A percentile compares a stretch with the other conserved stretches of the same genome.
Conservation (phyloP, 768 basidiomycete genomes). For the Mycena polygramma region DNA sequence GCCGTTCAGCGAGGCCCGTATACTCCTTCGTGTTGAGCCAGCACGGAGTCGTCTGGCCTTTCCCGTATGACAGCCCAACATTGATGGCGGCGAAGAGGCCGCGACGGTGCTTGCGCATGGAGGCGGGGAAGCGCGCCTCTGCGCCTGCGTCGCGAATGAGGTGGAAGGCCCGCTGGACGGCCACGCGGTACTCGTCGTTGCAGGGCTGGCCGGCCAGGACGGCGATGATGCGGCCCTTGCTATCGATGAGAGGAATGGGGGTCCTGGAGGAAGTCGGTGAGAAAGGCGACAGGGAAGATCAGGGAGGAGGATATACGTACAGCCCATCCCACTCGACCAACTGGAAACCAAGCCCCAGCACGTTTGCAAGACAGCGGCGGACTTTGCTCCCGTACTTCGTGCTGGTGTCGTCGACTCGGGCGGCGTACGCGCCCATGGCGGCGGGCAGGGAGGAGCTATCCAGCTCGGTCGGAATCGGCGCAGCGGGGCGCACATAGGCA, state of each 20-base stretch:
- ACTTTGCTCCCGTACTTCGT: slow-evolving; percentile 12
- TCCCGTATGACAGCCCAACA: slow-evolving; percentile 38
- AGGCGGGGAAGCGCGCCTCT: neutral
- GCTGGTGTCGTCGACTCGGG: neutral
- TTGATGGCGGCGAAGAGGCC: slow-evolving; percentile 16
- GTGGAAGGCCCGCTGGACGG: neutral
- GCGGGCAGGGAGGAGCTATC: slow-evolving; percentile 9
- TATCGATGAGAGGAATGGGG: neutral
- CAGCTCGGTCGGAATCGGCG: neutral
- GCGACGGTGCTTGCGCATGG: slow-evolving; percentile 5
- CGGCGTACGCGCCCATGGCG: neutral
- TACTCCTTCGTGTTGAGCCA: slow-evolving; percentile 18
- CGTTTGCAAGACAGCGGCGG: slow-evolving; percentile 3
- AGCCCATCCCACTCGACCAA: slow-evolving; percentile 10
- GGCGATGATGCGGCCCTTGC: slow-evolving; percentile 7
- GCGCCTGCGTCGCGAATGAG: neutral
- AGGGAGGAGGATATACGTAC: neutral
- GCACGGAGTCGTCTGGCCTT: slow-evolving; percentile 25
- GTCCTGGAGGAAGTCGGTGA: neutral
- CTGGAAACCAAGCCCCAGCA: slow-evolving; percentile 16
- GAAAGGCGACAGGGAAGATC: neutral
- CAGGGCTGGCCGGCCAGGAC: slow-evolving; percentile 15
- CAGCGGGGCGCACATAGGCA: neutral
- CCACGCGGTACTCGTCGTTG: neutral
- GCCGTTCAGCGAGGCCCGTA: neutral